Evolutionary conservation across 2,329 filamentous ascomycete genomes (phyloP).

Genomic region (Passalora sequoiae): DNA sequence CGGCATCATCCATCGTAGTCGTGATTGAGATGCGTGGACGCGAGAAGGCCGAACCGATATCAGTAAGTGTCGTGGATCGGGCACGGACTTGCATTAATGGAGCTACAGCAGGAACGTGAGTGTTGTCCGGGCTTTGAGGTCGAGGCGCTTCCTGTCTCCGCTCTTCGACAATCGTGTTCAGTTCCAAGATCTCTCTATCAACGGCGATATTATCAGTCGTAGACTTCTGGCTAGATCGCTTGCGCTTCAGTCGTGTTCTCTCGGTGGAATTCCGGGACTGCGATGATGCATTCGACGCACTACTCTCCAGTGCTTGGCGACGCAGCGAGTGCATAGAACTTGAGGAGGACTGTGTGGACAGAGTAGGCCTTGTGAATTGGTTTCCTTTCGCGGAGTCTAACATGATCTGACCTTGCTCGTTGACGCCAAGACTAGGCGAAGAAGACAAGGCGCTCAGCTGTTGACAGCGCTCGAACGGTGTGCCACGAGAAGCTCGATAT

Average conservation of each 20-base stretch:
- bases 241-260: conserved; percentile 34
- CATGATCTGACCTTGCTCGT: background rate
- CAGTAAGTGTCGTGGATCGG: conserved; percentile 44
- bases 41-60: conserved; percentile 46
- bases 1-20: conserved; percentile 3
- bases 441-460: conserved; percentile 4
- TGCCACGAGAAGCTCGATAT: conserved; percentile 11
- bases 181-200: conserved; percentile 44
- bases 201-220: conserved; percentile 27
- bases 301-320: conserved; percentile 30
- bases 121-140: conserved; percentile 24
- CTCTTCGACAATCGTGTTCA: conserved; percentile 48
- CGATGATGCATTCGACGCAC: conserved; percentile 11
- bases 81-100: conserved; percentile 43
- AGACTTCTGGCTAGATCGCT: conserved; percentile 27
- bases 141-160: conserved; percentile 36
- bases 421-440: background rate
- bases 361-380: conserved; percentile 6
- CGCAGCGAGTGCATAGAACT: conserved; percentile 34
- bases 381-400: background rate
- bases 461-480: conserved; percentile 19
- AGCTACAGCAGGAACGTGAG: conserved; percentile 45
- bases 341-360: conserved; percentile 23
- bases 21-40: conserved; percentile 31
- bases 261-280: conserved; percentile 24